phyloP scores from a whole-genome alignment of 2,329 filamentous ascomycete species.

The Verticillium nubilum region DNA sequence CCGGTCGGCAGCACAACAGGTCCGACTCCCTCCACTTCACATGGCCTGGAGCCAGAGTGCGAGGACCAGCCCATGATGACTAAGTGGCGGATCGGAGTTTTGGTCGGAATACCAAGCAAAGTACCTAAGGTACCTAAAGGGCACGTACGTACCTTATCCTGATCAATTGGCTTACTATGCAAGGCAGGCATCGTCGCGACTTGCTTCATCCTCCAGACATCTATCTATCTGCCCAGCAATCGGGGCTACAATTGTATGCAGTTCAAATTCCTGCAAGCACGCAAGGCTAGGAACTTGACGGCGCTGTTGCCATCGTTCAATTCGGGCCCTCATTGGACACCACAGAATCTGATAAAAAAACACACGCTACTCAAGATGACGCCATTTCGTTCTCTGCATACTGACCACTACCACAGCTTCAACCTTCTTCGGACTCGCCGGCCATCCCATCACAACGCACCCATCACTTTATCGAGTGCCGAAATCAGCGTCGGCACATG shows the following conservation, averaged over 20 bases:
- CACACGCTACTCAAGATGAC: neutral
- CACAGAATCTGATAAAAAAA: neutral
- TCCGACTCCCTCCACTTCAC: neutral
- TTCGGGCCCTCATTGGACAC: neutral
- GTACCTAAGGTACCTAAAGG: no score
- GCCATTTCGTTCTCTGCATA: neutral
- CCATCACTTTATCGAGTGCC: neutral
- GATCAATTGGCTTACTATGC: no score
- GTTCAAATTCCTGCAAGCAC: neutral
- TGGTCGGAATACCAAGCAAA: no score
- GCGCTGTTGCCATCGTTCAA: neutral
- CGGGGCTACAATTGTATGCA: no score
- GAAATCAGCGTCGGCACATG: slow-evolving; percentile 37
- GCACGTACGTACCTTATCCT: no score
- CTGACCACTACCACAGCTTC: neutral
- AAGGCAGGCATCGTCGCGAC: no score
- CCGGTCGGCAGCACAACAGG: neutral
- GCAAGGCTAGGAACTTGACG: neutral
- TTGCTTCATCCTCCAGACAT: no score
- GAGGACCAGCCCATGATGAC: no score
- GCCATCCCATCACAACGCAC: neutral
- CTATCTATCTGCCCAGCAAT: no score
- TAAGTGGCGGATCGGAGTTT: no score
- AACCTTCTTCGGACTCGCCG: neutral
- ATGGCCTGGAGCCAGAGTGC: no score